Evolutionary conservation across 441 rosid species (phyloP).

Genomic region (Pelargonium cotyledonis): DNA sequence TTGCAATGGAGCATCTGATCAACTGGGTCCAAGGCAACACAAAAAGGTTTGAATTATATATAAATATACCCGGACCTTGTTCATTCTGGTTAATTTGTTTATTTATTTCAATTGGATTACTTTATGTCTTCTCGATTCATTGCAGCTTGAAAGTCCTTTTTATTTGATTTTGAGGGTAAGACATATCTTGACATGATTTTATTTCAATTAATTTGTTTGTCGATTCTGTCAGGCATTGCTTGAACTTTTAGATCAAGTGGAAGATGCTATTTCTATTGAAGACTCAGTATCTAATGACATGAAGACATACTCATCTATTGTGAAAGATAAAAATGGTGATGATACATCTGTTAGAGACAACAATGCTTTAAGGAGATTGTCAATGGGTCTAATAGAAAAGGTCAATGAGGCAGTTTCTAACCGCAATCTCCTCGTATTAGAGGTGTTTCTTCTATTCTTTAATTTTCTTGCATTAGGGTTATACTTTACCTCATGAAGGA

Average conservation of each 20-base stretch:
- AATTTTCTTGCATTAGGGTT: conserved; percentile 3
- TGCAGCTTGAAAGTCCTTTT: neutral
- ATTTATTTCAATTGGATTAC: neutral
- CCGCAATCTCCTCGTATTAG: conserved; percentile 73
- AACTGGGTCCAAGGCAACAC: conserved; percentile 49
- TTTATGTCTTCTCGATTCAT: neutral
- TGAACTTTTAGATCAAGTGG: conserved; percentile 89
- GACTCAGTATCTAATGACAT: conserved; percentile 36
- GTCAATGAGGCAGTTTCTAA: conserved; percentile 29
- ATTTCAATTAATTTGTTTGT: conserved; percentile 18
- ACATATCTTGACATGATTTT: conserved; percentile 7
- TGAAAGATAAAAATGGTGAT: conserved; percentile 29
- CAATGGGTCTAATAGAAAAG: conserved; percentile 22
- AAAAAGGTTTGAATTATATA: conserved; percentile 55
- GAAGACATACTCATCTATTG: conserved; percentile 35
- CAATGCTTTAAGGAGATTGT: conserved; percentile 23
- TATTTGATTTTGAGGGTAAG: neutral
- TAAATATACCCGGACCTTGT: neutral
- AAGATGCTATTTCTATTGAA: conserved; percentile 82
- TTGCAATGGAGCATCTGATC: conserved; percentile 40
- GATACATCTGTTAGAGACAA: conserved; percentile 22
- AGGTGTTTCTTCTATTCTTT: conserved; percentile 34
- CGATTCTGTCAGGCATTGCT: conserved; percentile 60
- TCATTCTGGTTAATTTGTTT: neutral
- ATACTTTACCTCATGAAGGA: conserved; percentile 2